These are phyloP conservation scores for Cercospora sojina DNA, from an alignment of 2,329 filamentous ascomycete species.

Conservation along the genomic window DNA sequence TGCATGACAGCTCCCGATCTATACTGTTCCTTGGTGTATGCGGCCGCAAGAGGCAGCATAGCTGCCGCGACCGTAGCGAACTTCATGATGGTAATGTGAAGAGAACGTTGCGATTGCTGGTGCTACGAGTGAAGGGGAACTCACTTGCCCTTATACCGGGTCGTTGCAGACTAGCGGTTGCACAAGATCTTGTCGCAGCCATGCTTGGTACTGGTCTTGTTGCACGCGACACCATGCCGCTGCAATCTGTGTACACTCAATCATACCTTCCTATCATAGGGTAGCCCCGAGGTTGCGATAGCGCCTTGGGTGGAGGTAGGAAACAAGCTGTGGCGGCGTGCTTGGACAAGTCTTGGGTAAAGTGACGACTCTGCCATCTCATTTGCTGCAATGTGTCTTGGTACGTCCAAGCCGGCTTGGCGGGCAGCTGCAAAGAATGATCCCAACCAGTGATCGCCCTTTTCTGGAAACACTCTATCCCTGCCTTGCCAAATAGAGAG, in stretches of 20 bases:
- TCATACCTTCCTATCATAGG: conserved; percentile 24
- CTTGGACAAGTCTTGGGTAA: conserved; percentile 9
- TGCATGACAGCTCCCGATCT: conserved; percentile 25
- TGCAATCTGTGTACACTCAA: conserved; percentile 6
- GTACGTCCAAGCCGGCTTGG: conserved; percentile 10
- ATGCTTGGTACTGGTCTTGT: conserved; percentile 1
- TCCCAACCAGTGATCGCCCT: conserved; percentile 2
- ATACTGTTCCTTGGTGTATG: conserved; percentile 25
- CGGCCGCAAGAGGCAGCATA: conserved; percentile 21
- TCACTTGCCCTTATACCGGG: conserved; percentile 9
- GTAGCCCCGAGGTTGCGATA: conserved; percentile 2
- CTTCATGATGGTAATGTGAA: conserved; percentile 21
- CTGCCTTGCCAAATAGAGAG: background rate
- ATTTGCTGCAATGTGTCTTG: conserved; percentile 9
- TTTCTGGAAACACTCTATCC: background rate
- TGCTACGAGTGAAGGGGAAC: background rate
- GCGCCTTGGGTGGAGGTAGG: background rate
- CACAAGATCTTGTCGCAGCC: conserved; percentile 1
- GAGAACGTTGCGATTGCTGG: background rate
- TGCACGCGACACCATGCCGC: conserved; percentile 11
- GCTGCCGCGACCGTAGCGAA: conserved; percentile 20
- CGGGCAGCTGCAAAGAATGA: background rate
- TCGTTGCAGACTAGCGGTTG: background rate
- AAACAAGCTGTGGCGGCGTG: conserved; percentile 1
- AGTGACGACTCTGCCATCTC: background rate